A percentile compares a stretch with the other conserved stretches of the same genome.
phyloP scores from a whole-genome alignment of 192 early-diverging fungal genomes.

The Coemansia sp. region DNA sequence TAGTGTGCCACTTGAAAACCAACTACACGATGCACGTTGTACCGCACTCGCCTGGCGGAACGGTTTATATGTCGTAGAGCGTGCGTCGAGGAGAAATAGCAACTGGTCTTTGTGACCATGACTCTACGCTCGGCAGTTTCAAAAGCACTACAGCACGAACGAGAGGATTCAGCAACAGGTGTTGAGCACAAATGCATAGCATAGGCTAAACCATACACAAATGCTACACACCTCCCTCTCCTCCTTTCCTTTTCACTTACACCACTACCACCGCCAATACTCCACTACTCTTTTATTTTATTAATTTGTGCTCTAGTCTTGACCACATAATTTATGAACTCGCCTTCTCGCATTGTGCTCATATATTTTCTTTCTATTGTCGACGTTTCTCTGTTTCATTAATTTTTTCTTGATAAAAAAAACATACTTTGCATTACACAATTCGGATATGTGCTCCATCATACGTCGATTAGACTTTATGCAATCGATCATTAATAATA shows the following conservation, averaged over 20 bases:
- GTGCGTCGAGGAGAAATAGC: not conserved
- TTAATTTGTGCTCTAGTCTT: slow-evolving; percentile 3
- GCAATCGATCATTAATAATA: not conserved
- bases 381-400: not conserved
- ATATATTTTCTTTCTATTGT: not conserved
- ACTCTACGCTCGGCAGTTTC: not conserved
- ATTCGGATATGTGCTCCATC: not conserved
- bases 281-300: not conserved
- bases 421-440: not conserved
- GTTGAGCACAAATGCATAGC: not conserved
- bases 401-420: not conserved
- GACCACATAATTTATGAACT: slow-evolving; percentile 5
- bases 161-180: not conserved
- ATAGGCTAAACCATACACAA: not conserved
- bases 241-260: not conserved
- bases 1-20: slow-evolving; percentile 51
- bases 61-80: slow-evolving; percentile 40
- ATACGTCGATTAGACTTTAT: slow-evolving; percentile 32
- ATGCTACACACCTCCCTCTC: not conserved
- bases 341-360: not conserved
- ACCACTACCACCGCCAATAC: not conserved
- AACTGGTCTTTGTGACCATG: slow-evolving; percentile 6
- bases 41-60: slow-evolving; percentile 33
- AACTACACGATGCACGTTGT: slow-evolving; percentile 50
- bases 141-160: not conserved